These are phyloP conservation scores for Vaccinium corymbosum DNA, from an alignment of 148 eudicot species.

Conservation along the genomic window DNA sequence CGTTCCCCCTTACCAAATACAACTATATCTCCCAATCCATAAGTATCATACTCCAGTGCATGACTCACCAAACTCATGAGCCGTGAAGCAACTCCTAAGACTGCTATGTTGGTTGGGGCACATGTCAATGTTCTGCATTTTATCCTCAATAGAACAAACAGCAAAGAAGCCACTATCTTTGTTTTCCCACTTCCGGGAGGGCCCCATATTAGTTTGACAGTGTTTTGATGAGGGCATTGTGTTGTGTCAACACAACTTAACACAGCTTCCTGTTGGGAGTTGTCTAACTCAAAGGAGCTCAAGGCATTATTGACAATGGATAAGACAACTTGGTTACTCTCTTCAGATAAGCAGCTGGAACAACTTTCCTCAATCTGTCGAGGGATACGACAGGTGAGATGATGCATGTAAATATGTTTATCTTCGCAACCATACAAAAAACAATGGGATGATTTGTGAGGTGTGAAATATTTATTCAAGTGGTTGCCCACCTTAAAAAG, in stretches of 20 bases:
- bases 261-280: slow-evolving; percentile 44
- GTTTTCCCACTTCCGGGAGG: slow-evolving; percentile 24
- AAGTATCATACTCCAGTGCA: slow-evolving; percentile 8
- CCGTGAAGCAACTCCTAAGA: slow-evolving; percentile 33
- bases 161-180: slow-evolving; percentile 41
- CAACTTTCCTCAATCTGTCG: neutral
- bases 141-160: slow-evolving; percentile 25
- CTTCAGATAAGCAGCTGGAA: neutral
- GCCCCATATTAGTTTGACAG: slow-evolving; percentile 57
- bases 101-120: slow-evolving; percentile 58
- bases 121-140: slow-evolving; percentile 43
- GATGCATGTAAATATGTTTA: neutral
- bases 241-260: slow-evolving; percentile 34
- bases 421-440: neutral
- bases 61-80: slow-evolving; percentile 19
- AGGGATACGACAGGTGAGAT: neutral
- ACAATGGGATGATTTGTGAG: neutral
- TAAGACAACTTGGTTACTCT: neutral
- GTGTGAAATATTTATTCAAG: too few species aligned
- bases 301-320: slow-evolving; percentile 12
- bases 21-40: slow-evolving; percentile 51
- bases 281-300: slow-evolving; percentile 27
- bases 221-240: slow-evolving; percentile 31
- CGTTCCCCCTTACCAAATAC: slow-evolving; percentile 43
- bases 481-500: neutral